phyloP scores from a whole-genome alignment of 2,329 filamentous ascomycete genomes.

The Trichoderma sp. region DNA sequence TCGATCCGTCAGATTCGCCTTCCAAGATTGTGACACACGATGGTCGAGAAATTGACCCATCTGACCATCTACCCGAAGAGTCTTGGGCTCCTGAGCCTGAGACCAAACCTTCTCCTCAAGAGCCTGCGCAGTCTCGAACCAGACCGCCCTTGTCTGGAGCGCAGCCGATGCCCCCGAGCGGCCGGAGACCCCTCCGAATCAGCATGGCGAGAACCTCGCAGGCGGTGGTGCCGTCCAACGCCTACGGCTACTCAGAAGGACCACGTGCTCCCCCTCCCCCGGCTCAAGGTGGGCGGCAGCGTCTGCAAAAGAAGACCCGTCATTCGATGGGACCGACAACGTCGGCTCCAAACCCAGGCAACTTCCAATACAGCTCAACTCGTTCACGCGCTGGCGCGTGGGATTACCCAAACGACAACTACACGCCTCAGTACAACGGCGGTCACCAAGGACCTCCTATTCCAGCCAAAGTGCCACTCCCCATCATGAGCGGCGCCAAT shows the following conservation, averaged over 20 bases:
- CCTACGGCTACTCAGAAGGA: slow-evolving; percentile 33
- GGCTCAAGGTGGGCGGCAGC: slow-evolving; percentile 47
- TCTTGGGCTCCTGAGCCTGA: slow-evolving; percentile 77
- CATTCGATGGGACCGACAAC: slow-evolving; percentile 41
- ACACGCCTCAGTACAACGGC: slow-evolving; percentile 42
- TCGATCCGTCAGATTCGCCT: slow-evolving; percentile 50
- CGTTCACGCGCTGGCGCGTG: slow-evolving; percentile 49
- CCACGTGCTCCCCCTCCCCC: slow-evolving; percentile 32
- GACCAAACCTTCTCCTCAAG: slow-evolving; percentile 36
- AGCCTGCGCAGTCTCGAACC: slow-evolving; percentile 34
- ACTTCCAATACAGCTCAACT: slow-evolving; percentile 41
- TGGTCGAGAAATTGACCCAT: slow-evolving; percentile 75
- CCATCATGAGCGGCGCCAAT: slow-evolving; percentile 45
- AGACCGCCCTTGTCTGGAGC: slow-evolving; percentile 52
- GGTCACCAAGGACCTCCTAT: slow-evolving; percentile 51
- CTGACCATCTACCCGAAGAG: slow-evolving; percentile 74
- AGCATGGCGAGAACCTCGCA: slow-evolving; percentile 47
- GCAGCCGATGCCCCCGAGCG: slow-evolving; percentile 50
- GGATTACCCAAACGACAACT: slow-evolving; percentile 55
- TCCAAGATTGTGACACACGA: slow-evolving; percentile 75
- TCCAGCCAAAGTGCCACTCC: slow-evolving; percentile 67
- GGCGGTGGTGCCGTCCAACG: slow-evolving; percentile 37
- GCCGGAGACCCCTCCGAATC: slow-evolving; percentile 52
- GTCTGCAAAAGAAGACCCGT: slow-evolving; percentile 62
- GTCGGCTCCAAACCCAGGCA: slow-evolving; percentile 48